Evolutionary conservation across 1,139 yeast species (phyloP), one percentile per base, ranked within the genome.

Genomic region (Nadsonia starkeyi-henricii): DNA sequence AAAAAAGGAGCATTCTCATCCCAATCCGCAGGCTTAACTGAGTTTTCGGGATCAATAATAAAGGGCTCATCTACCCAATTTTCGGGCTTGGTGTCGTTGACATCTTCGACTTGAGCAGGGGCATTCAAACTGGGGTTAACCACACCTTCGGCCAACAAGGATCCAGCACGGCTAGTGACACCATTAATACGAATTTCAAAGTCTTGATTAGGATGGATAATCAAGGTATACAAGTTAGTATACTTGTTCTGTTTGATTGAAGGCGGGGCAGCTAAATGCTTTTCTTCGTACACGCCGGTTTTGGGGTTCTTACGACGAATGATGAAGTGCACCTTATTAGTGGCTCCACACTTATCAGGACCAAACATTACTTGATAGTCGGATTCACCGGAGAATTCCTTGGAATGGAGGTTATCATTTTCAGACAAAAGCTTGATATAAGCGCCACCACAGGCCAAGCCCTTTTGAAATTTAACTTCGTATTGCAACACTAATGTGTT

Each of bases 321-420:
- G 49, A 86, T 84, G 55, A 88, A 77, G 59, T 84, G 94, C 28
- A 88, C 79, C 64, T 79, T 81, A 67, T 86, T 84, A 45, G 81
- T 75, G 47, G 79, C 64, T 2, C 95, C 95, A 68, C 97, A 89
- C 62, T 74, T 76, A 65, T 89, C 97, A 39, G 97, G 97, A 23
- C 96, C 97, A 70, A 89, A 89, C 93, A 88, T 83, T 54, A 89
- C 66, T 62, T 82, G 86, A 66, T 81, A 86, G 1, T 89, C 84
- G 5, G 94, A 73, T 20, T 73, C 77, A 53, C 76, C 74, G 56
- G 68, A 70, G 65, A 83, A 79, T 58, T 70, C 72, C 53, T 69
- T 67, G 12, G 65, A 67, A 47, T 62, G 65, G 21, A 74, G 67
- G 20, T 69, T 71, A 2, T 68, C 75, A 9, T 68, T 68, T n/a